Evolutionary conservation across 1,284 basidiomycete genomes (phyloP).

Genomic region (Volvariella surrecta): DNA sequence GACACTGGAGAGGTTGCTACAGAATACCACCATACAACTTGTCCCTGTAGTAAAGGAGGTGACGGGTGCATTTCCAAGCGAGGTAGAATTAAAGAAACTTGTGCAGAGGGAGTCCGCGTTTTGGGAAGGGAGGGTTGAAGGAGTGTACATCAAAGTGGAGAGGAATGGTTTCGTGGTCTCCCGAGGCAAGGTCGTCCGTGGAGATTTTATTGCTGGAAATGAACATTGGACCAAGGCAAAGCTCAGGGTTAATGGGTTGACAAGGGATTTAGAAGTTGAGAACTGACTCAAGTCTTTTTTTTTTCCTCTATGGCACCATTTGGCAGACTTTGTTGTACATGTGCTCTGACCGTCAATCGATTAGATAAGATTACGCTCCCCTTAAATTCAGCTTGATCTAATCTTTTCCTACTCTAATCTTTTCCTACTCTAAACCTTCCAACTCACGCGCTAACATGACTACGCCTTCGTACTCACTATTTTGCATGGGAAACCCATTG

Average conservation of each 20-base stretch:
- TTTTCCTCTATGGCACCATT: no score
- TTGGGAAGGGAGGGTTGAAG: conserved; percentile 45
- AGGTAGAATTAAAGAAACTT: conserved; percentile 31
- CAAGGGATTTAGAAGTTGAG: not conserved
- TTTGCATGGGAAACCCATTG: conserved; percentile 85
- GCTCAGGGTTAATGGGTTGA: conserved; percentile 31
- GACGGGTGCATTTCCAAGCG: conserved; percentile 23
- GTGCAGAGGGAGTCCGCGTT: conserved; percentile 36
- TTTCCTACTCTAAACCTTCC: not conserved
- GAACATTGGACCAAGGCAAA: conserved; percentile 50
- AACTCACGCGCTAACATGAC: conserved; percentile 16
- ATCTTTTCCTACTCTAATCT: no score
- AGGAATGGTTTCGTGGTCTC: conserved; percentile 27
- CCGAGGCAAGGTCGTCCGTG: conserved; percentile 50
- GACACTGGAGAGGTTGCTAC: conserved; percentile 27
- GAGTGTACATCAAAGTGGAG: conserved; percentile 53
- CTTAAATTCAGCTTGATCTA: no score
- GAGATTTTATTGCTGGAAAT: conserved; percentile 56
- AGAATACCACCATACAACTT: conserved; percentile 27
- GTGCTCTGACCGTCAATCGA: no score
- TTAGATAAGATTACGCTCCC: no score
- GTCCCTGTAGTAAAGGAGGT: conserved; percentile 39
- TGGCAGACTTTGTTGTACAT: no score
- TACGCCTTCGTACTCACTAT: conserved; percentile 40
- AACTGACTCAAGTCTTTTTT: no score